phyloP scores from a whole-genome alignment of 2,329 filamentous ascomycete species.

The Phialophora macrospora region DNA sequence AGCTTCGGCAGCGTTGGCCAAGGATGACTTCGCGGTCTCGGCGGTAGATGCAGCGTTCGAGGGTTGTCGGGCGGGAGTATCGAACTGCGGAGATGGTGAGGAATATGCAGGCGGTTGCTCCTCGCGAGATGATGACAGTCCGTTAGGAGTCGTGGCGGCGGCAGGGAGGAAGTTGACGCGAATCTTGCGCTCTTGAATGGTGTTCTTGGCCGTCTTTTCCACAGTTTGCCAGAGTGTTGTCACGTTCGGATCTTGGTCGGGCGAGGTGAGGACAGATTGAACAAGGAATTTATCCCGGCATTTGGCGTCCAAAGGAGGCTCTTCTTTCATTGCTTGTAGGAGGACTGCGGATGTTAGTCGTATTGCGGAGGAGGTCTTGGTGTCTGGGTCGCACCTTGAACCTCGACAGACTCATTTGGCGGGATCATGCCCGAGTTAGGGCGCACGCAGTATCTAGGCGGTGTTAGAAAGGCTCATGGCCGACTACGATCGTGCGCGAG shows the following conservation, averaged over 20 bases:
- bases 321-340: constrained; percentile 96
- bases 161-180: constrained; percentile 81
- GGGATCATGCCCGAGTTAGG: constrained; percentile 97
- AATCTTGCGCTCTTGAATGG: constrained; percentile 93
- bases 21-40: constrained; percentile 37
- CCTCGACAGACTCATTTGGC: constrained; percentile 85
- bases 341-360: constrained; percentile 65
- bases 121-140: constrained; percentile 42
- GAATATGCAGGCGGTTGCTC: constrained; percentile 60
- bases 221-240: constrained; percentile 80
- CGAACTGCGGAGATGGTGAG: constrained; percentile 60
- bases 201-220: constrained; percentile 73
- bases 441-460: constrained; percentile 86
- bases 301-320: constrained; percentile 81
- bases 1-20: constrained; percentile 39
- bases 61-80: constrained; percentile 50
- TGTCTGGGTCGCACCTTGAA: constrained; percentile 68
- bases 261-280: constrained; percentile 82
- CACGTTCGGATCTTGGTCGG: constrained; percentile 81
- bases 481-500: constrained; percentile 27
- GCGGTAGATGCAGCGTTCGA: constrained; percentile 39
- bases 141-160: constrained; percentile 53
- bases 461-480: constrained; percentile 37
- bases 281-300: constrained; percentile 98
- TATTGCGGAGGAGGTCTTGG: not conserved